These are phyloP conservation scores for Xerocomus potaroensis DNA, from an alignment of 768 basidiomycete genomes.

Conservation along the genomic window DNA sequence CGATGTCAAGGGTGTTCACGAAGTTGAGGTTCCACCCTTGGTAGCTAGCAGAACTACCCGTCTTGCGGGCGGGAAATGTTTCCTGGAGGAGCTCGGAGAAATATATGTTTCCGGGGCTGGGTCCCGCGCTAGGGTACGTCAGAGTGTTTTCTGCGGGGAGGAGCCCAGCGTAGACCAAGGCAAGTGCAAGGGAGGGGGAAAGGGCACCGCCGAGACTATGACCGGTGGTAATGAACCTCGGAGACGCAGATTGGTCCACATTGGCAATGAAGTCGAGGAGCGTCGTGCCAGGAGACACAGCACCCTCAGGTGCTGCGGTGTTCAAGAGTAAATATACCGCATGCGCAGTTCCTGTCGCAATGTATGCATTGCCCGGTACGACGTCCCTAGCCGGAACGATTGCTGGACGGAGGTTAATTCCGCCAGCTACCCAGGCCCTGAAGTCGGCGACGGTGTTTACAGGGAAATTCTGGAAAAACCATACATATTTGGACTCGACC, in stretches of 20 bases:
- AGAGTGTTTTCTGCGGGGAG: not conserved
- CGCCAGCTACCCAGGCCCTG: not conserved
- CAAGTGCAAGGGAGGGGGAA: constrained; percentile 6
- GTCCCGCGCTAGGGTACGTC: constrained; percentile 7
- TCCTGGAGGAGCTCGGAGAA: not conserved
- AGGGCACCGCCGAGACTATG: constrained; percentile 4
- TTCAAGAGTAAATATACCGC: constrained; percentile 1
- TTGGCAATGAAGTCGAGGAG: constrained; percentile 2
- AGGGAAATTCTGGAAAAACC: constrained; percentile 1
- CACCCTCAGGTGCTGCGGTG: not conserved
- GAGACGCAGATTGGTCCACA: not conserved
- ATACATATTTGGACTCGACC: not conserved
- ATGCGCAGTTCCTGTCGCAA: not conserved
- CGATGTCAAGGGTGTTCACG: not conserved
- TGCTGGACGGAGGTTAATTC: not conserved
- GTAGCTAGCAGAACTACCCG: not conserved
- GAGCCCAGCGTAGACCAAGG: not conserved
- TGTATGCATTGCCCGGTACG: not conserved
- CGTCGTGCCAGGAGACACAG: not conserved
- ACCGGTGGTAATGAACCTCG: constrained; percentile 5
- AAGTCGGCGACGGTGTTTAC: constrained; percentile 6
- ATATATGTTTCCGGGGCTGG: constrained; percentile 10
- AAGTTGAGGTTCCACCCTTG: not conserved
- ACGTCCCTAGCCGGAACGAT: not conserved
- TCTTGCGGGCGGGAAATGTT: not conserved